These are phyloP conservation scores for Monilinia aucupariae DNA, from an alignment of 2,329 filamentous ascomycete genomes.

Conservation along the genomic window DNA sequence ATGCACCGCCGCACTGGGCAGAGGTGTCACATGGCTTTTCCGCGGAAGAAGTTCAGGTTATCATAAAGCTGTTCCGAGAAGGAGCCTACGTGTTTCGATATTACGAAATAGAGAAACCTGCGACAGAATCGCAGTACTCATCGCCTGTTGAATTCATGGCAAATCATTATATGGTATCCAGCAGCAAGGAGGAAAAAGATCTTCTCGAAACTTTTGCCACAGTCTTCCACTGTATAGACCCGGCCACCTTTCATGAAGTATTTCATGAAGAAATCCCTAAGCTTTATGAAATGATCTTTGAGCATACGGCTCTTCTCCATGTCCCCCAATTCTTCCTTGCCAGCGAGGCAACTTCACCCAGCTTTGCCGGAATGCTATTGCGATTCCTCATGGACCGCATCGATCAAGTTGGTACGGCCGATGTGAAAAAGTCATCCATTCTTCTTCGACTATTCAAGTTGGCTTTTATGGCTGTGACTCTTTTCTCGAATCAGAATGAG, in stretches of 20 bases:
- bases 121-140: slow-evolving; percentile 65
- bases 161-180: slow-evolving; percentile 91
- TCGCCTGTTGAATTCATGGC: slow-evolving; percentile 89
- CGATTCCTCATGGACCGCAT: slow-evolving; percentile 97
- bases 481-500: slow-evolving; percentile 93
- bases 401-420: slow-evolving; percentile 85
- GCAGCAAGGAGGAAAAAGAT: slow-evolving; percentile 94
- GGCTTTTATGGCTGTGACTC: slow-evolving; percentile 97
- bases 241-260: slow-evolving; percentile 96
- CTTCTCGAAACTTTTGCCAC: slow-evolving; percentile 95
- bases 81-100: slow-evolving; percentile 95
- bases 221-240: slow-evolving; percentile 97
- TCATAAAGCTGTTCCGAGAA: slow-evolving; percentile 95
- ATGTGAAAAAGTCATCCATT: slow-evolving; percentile 89
- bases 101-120: slow-evolving; percentile 81
- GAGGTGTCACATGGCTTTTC: slow-evolving; percentile 96
- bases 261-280: slow-evolving; percentile 96
- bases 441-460: slow-evolving; percentile 92
- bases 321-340: slow-evolving; percentile 97
- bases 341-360: slow-evolving; percentile 95
- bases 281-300: slow-evolving; percentile 96
- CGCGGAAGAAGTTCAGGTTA: slow-evolving; percentile 91
- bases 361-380: slow-evolving; percentile 95
- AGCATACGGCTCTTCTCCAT: slow-evolving; percentile 88
- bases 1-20: slow-evolving; percentile 83